These are phyloP conservation scores for Hanseniaspora singularis DNA, from an alignment of 805 yeast genomes.

Conservation along the genomic window DNA sequence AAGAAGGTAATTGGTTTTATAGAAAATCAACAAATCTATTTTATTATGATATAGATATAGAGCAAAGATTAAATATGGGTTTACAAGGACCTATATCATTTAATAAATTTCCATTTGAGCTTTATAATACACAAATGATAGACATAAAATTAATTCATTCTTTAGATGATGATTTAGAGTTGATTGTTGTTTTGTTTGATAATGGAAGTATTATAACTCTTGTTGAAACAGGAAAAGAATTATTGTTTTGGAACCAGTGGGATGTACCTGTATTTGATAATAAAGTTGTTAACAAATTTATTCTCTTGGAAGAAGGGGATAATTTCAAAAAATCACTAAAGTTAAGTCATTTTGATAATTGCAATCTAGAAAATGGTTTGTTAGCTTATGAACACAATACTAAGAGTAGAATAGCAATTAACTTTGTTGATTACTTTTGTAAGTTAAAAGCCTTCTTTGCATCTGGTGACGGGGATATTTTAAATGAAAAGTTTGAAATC, in stretches of 20 bases:
- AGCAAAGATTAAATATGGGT: conserved; percentile 9
- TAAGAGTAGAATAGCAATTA: neutral
- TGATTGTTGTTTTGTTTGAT: conserved; percentile 1
- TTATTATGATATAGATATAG: neutral
- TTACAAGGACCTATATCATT: conserved; percentile 13
- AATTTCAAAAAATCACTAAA: neutral
- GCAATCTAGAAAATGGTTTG: neutral
- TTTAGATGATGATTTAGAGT: neutral
- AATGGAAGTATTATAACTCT: conserved; percentile 1
- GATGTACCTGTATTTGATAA: neutral
- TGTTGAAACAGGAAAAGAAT: neutral
- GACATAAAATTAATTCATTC: conserved; percentile 4
- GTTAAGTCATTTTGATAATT: neutral
- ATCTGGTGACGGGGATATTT: neutral
- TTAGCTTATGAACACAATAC: neutral
- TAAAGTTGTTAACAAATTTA: neutral
- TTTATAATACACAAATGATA: neutral
- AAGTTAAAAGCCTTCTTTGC: neutral
- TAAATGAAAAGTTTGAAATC: neutral
- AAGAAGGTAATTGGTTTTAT: neutral
- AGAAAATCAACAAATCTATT: neutral
- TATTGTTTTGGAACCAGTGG: neutral
- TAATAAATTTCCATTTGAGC: conserved; percentile 2
- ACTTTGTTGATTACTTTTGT: neutral
- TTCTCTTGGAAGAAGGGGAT: neutral